Evolutionary conservation across 2,329 filamentous ascomycete genomes (phyloP).

Genomic region (Bipolaris victoriae): DNA sequence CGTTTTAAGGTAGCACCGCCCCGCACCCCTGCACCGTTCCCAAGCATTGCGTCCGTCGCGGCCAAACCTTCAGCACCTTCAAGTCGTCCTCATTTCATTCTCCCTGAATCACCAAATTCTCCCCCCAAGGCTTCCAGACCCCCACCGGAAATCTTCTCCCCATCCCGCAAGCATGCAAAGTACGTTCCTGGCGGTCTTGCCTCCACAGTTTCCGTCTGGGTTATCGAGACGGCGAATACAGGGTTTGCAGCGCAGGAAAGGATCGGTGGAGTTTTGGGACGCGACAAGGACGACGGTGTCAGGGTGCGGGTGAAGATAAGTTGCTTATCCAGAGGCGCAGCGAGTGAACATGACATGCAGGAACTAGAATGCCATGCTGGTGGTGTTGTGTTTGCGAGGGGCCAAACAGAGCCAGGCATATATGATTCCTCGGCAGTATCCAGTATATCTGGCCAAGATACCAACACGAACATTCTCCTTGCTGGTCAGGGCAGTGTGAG

Average conservation of each 20-base stretch:
- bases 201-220: conserved; percentile 57
- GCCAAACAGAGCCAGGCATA: conserved; percentile 21
- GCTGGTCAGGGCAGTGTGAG: conserved; percentile 36
- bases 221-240: conserved; percentile 52
- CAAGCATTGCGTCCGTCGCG: conserved; percentile 6
- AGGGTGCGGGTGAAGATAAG: conserved; percentile 23
- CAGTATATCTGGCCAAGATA: background rate
- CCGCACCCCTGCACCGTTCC: conserved; percentile 22
- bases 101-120: conserved; percentile 40
- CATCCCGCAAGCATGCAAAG: conserved; percentile 57
- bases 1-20: conserved; percentile 35
- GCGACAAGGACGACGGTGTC: conserved; percentile 36
- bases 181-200: conserved; percentile 59
- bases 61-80: conserved; percentile 11
- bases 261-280: conserved; percentile 18
- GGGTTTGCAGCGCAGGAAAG: conserved; percentile 25
- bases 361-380: conserved; percentile 30
- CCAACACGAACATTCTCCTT: conserved; percentile 31
- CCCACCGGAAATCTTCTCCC: conserved; percentile 61
- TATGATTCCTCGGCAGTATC: conserved; percentile 21
- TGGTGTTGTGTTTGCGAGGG: conserved; percentile 31
- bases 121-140: conserved; percentile 42
- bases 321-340: background rate
- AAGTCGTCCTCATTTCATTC: conserved; percentile 49
- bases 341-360: background rate